A percentile compares a stretch with the other conserved stretches of the same genome.
phyloP scores from a whole-genome alignment of 805 yeast genomes.

The Candida broadrunensis region DNA sequence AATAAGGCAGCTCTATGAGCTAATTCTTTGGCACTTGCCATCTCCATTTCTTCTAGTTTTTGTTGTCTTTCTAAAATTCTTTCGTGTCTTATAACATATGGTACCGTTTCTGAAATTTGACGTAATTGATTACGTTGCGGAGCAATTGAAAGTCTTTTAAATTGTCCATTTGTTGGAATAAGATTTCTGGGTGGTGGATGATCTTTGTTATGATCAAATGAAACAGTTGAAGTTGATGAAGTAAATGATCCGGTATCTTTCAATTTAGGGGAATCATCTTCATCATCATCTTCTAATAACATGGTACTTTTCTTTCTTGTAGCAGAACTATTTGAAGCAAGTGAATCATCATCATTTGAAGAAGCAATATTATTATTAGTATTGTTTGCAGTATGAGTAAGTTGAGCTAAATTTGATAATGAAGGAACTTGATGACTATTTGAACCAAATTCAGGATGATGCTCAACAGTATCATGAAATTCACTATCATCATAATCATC shows the following conservation, averaged over 20 bases:
- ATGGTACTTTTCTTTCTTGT: constrained; percentile 28
- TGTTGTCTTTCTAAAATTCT: constrained; percentile 71
- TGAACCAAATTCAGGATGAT: constrained; percentile 7
- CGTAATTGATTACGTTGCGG: constrained; percentile 63
- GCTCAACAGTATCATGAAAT: constrained; percentile 24
- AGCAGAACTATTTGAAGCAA: constrained; percentile 18
- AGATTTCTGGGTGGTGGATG: constrained; percentile 1
- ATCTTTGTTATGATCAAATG: constrained; percentile 17
- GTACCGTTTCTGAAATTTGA: constrained; percentile 79
- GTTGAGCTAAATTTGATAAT: constrained; percentile 60
- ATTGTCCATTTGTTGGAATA: constrained; percentile 20
- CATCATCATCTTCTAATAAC: constrained; percentile 29
- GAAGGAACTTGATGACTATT: constrained; percentile 41
- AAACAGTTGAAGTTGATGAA: constrained; percentile 29
- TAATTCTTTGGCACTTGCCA: constrained; percentile 71
- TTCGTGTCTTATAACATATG: constrained; percentile 79
- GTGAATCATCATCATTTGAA: constrained; percentile 14
- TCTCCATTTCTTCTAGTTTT: constrained; percentile 75
- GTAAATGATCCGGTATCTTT: constrained; percentile 25
- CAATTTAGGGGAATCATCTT: constrained; percentile 21
- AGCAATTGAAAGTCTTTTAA: constrained; percentile 42
- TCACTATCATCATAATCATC: constrained; percentile 23
- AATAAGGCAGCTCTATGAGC: constrained; percentile 72
- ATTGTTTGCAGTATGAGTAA: constrained; percentile 17
- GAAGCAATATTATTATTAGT: constrained; percentile 18